Evolutionary conservation across 805 yeast genomes (phyloP).

Genomic region (Schwanniomyces vanrijiae): DNA sequence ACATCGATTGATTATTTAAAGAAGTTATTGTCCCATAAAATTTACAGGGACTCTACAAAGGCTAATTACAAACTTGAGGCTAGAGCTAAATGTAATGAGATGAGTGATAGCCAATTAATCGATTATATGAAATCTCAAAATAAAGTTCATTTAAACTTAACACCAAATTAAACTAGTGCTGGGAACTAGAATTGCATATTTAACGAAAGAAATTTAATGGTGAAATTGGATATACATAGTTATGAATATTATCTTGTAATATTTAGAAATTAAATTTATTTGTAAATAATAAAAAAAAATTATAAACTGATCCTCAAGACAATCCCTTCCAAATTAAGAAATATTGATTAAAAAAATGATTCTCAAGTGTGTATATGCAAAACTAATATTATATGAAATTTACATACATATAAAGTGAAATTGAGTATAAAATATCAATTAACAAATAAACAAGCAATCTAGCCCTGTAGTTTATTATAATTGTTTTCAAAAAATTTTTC

Average conservation of each 20-base stretch:
- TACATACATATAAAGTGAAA: background rate
- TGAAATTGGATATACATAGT: background rate
- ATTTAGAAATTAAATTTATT: background rate
- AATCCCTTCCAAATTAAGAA: background rate
- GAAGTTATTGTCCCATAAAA: conserved; percentile 25
- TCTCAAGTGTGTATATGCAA: background rate
- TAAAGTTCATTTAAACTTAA: conserved; percentile 25
- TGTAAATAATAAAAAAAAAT: background rate
- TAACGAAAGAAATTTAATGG: background rate
- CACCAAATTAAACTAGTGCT: conserved; percentile 10
- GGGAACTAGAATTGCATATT: background rate
- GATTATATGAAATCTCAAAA: conserved; percentile 16
- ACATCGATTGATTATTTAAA: conserved; percentile 25
- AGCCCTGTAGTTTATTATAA: background rate
- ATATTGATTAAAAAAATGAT: background rate
- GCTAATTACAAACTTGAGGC: conserved; percentile 22
- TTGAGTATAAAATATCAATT: background rate
- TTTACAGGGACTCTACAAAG: conserved; percentile 29
- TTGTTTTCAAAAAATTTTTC: background rate
- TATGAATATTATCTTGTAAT: background rate
- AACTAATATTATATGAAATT: background rate
- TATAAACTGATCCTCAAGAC: background rate
- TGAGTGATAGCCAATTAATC: conserved; percentile 14
- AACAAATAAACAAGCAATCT: background rate
- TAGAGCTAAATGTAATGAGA: conserved; percentile 12